Base-by-base conservation (phyloP, 768 basidiomycete species). In the Termitomyces sp. region DNA sequence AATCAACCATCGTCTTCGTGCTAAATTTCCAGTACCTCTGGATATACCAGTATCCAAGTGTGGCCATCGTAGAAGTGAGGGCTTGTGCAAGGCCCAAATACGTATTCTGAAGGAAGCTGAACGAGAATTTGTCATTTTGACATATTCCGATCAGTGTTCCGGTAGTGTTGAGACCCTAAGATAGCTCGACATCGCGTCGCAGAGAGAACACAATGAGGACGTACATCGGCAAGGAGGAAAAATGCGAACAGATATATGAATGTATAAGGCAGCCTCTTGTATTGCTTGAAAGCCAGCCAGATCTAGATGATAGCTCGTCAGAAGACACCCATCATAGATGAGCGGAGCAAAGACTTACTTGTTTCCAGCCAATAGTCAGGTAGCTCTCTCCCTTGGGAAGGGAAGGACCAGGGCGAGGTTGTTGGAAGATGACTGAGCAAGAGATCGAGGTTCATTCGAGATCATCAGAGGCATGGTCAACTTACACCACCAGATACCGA, bases 401-500 rank as follows among this genome's bases (percentile, higher is more conserved):
- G 15, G 85, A 74, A 56, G 92, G 90, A 0, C 93, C 93, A 3
- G 90, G 88, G 11, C 93, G 85, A 20, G 87, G 90, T 68, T 91
- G 83, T 70, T 95, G 93, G 71, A 85, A 93, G 54, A 94, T 82
- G 66, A 94, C 91, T 92, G 56, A 20, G 33, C 38, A 12, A 52
- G 18, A 12, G n/a, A n/a, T n/a, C 22, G 48, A 54, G 38, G 55
- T 36, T 33, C 28, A 33, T 13, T 35, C 7, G 8, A 39, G 6
- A 16, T 22, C 15, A 24, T 38, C 15, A 5, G 40, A 46, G 42
- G 18, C 2, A 32, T 4, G 48, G 7, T 13, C 0, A 1, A 74
- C 88, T 52, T 74, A 92, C 91, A 92, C 93, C 93, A 96, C 86
- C 93, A 94, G 54, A 92, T 85, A 8, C 92, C 92, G 8, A 81